phyloP scores from a whole-genome alignment of 139 green algal species.

The Tetradesmus lagerheimii region DNA sequence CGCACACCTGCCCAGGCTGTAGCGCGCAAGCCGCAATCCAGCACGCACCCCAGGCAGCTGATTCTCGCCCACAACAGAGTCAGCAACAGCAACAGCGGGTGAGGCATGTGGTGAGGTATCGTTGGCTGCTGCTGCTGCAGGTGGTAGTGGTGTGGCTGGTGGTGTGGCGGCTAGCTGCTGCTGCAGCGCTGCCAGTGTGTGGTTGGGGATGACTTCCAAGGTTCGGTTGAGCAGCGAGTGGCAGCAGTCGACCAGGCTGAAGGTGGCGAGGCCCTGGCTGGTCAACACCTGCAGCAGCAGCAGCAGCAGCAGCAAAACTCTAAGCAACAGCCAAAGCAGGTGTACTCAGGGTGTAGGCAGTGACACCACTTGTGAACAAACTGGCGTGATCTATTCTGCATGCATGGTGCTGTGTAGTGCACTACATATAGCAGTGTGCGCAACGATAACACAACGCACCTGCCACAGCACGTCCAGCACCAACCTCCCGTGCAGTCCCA shows the following conservation, averaged over 20 bases:
- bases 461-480: too few species aligned
- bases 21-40: constrained; percentile 40
- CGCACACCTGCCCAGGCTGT: constrained; percentile 55
- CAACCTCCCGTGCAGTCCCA: too few species aligned
- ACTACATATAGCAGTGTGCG: too few species aligned
- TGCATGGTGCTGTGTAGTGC: too few species aligned
- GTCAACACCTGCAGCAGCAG: constrained; percentile 66
- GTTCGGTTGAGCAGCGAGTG: constrained; percentile 70
- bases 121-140: neutral
- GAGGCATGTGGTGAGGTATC: neutral
- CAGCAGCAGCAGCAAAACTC: neutral
- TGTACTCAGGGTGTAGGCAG: neutral
- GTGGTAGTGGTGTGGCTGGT: neutral
- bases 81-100: neutral
- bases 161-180: constrained; percentile 36
- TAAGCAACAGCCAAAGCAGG: neutral
- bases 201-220: constrained; percentile 68
- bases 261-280: constrained; percentile 75
- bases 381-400: too few species aligned
- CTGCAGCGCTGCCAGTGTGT: constrained; percentile 43
- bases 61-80: neutral
- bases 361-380: too few species aligned
- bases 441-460: too few species aligned
- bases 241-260: constrained; percentile 79
- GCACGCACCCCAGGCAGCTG: constrained; percentile 22